Conservation (phyloP, 441 rosid genomes). For the Codiaeum variegatum region DNA sequence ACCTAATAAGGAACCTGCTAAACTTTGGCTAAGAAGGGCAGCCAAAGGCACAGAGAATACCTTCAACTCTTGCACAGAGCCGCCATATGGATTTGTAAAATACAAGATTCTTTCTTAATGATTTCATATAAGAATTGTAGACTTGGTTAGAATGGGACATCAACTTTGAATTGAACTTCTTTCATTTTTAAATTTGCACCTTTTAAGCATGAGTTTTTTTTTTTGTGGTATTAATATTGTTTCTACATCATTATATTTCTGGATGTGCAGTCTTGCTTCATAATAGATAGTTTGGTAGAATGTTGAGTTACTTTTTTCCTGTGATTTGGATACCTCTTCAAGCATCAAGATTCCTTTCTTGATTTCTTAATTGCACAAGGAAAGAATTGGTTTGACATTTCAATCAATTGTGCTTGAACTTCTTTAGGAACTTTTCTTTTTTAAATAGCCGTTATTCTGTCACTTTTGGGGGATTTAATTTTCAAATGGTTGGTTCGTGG, state of each 20-base stretch:
- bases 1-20: no score
- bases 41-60: no score
- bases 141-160: not conserved
- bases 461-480: not conserved
- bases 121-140: not conserved
- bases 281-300: no score
- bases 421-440: no score
- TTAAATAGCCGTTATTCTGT: not conserved
- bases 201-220: not conserved
- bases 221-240: not conserved
- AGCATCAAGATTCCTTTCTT: not conserved
- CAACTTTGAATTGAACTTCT: not conserved
- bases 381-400: not conserved
- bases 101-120: no score
- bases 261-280: no score
- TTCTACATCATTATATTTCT: no score
- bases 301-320: not conserved
- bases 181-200: not conserved
- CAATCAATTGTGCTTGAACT: not conserved
- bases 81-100: no score
- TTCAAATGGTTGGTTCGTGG: not conserved
- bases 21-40: no score
- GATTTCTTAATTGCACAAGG: not conserved
- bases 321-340: not conserved
- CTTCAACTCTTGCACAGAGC: no score